Base-by-base conservation (phyloP, 495 filamentous ascomycete species). In the Terfezia boudieri region DNA sequence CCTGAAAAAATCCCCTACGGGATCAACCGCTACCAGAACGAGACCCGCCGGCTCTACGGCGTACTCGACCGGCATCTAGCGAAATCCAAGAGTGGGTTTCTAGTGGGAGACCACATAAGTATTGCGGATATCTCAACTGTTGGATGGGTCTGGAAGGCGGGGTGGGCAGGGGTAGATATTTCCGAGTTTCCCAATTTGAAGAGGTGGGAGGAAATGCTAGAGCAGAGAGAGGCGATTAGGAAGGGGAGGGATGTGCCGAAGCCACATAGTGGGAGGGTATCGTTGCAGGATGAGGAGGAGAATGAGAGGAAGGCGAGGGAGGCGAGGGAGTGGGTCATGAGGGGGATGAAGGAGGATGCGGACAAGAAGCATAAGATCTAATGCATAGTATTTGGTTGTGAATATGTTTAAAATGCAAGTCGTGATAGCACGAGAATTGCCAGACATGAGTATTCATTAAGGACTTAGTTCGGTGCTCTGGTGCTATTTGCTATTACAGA, bases 1-100 rank as follows among this genome's bases (percentile, higher is more conserved):
- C 84, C 88, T 4, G 84, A 90, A 66, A 82, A 76, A 65, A 87
- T 94, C 62, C 71, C 82, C 58, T 95, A 94, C 67, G 86, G 81
- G 53, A 77, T 92, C 56, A 77, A 80, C 56, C 79, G 88, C 22
- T 95, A 94, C 69, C 71, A 73, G 58, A 83, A 80, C 59, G 88
- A 95, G 69, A 83, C 83, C 1, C 73, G 78, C 8, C 78, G 89
- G 0, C 73, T 95, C 16, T 94, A 92, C 68, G 66, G 77, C 37
- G 81, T 89, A 14, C 71, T 95, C 51, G 79, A 94, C 56, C 73
- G 68, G 51, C 84, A 86, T 54, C 77, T 95, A 14, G 67, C 71
- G 16, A 59, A 58, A 36, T 66, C 57, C 32, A 56, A 58, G 0
- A 68, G 71, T 12, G 71, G 77, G 4, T 94, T 80, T 61, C 68